A percentile compares a stretch with the other conserved stretches of the same genome.
Evolutionary conservation across 2,329 filamentous ascomycete genomes (phyloP).

Genomic region (Colletotrichum godetiae): DNA sequence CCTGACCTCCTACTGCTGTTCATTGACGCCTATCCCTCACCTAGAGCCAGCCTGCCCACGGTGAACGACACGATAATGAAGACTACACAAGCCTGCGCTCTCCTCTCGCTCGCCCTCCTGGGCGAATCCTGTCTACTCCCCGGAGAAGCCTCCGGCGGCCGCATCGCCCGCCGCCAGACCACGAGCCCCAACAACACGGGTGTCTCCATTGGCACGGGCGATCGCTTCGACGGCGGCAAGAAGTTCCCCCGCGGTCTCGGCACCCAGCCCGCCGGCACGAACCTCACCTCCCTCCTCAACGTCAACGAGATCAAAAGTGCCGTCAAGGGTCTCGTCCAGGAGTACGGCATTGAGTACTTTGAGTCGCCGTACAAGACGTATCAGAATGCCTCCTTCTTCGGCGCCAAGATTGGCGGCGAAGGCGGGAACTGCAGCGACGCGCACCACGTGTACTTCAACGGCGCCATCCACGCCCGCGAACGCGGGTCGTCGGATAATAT

Average conservation of each 20-base stretch:
- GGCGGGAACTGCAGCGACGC: conserved; percentile 40
- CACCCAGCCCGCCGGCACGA: conserved; percentile 43
- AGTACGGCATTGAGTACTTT: conserved; percentile 54
- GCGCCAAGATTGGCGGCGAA: conserved; percentile 55
- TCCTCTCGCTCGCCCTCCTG: conserved; percentile 39
- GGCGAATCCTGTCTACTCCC: conserved; percentile 51
- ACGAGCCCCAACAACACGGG: conserved; percentile 38
- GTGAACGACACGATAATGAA: conserved; percentile 41
- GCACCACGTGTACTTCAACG: conserved; percentile 64
- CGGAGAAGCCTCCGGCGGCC: conserved; percentile 44
- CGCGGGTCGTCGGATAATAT: conserved; percentile 67
- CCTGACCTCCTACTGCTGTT: background rate
- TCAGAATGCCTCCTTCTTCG: conserved; percentile 52
- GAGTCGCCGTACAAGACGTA: conserved; percentile 56
- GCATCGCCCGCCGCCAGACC: conserved; percentile 33
- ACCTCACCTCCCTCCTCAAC: conserved; percentile 57
- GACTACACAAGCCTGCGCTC: conserved; percentile 35
- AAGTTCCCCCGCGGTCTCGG: conserved; percentile 51
- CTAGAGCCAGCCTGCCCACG: background rate
- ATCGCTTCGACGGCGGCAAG: conserved; percentile 53
- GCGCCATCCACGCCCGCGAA: conserved; percentile 68
- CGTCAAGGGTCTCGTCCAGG: conserved; percentile 53
- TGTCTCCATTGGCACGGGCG: conserved; percentile 54
- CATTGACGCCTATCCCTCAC: background rate
- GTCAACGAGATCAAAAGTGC: conserved; percentile 57